Percentiles rank a stretch among this genome's conserved stretches.
Conservation (phyloP, 192 early-diverging fungal genomes). For the Coemansia sp. region DNA sequence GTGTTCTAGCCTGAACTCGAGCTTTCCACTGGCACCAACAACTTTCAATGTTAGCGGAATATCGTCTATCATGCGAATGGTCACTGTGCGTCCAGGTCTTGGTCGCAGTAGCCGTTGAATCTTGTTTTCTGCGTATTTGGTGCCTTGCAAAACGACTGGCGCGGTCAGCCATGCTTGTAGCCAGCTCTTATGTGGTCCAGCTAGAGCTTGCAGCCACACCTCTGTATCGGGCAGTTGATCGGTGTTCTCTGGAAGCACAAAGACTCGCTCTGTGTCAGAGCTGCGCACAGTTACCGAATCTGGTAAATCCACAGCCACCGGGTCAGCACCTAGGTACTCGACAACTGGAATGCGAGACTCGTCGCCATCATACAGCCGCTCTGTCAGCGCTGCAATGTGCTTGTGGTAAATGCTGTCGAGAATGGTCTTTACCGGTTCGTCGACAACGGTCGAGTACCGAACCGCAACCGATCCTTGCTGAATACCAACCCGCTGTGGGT, state of each 20-base stretch:
- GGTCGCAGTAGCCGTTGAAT: slow-evolving; percentile 62
- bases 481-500: slow-evolving; percentile 80
- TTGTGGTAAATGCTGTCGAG: slow-evolving; percentile 79
- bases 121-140: slow-evolving; percentile 59
- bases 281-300: neutral
- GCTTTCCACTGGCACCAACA: slow-evolving; percentile 58
- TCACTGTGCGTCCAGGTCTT: slow-evolving; percentile 53
- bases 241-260: neutral
- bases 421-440: slow-evolving; percentile 91
- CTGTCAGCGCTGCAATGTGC: slow-evolving; percentile 73
- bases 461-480: slow-evolving; percentile 88
- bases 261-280: slow-evolving; percentile 3
- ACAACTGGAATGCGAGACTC: slow-evolving; percentile 66
- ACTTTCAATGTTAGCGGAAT: slow-evolving; percentile 5
- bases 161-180: slow-evolving; percentile 76
- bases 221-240: slow-evolving; percentile 12
- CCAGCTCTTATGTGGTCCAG: slow-evolving; percentile 74
- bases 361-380: slow-evolving; percentile 67
- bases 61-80: neutral
- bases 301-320: neutral
- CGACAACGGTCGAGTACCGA: slow-evolving; percentile 65
- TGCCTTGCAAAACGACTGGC: slow-evolving; percentile 71
- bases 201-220: slow-evolving; percentile 70
- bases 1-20: slow-evolving; percentile 79
- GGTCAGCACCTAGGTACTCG: slow-evolving; percentile 68